A percentile compares a stretch with the other conserved stretches of the same genome.
Conservation (phyloP, 129 eudicot genomes). For the Mikania micrantha region DNA sequence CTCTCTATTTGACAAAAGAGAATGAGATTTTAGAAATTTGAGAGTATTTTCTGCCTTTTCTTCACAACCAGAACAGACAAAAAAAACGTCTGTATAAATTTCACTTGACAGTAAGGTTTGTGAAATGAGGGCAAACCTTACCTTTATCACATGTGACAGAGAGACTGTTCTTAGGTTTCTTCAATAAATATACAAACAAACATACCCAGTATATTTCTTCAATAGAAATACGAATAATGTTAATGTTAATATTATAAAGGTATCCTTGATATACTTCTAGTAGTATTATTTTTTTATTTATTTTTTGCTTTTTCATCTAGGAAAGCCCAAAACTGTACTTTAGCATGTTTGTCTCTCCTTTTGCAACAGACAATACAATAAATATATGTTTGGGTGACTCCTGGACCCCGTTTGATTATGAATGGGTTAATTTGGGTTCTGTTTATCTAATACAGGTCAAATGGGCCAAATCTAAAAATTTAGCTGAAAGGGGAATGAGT, state of each 20-base stretch:
- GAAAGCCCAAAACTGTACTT: not conserved
- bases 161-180: too few species aligned
- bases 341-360: not conserved
- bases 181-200: too few species aligned
- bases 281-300: too few species aligned
- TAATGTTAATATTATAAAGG: not conserved
- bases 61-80: slow-evolving; percentile 11
- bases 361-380: not conserved
- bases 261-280: not conserved
- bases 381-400: not conserved
- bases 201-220: too few species aligned
- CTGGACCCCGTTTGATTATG: not conserved
- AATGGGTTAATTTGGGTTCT: not conserved
- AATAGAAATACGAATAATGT: not conserved
- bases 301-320: not conserved
- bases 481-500: not conserved
- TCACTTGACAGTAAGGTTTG: too few species aligned
- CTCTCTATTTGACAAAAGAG: too few species aligned
- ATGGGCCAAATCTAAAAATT: not conserved
- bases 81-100: too few species aligned
- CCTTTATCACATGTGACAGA: too few species aligned
- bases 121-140: too few species aligned
- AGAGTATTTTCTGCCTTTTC: not conserved
- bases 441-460: not conserved
- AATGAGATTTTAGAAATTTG: not conserved